These are phyloP conservation scores for Ganoderma resinaceum DNA, from an alignment of 1,284 basidiomycete species.

Conservation along the genomic window DNA sequence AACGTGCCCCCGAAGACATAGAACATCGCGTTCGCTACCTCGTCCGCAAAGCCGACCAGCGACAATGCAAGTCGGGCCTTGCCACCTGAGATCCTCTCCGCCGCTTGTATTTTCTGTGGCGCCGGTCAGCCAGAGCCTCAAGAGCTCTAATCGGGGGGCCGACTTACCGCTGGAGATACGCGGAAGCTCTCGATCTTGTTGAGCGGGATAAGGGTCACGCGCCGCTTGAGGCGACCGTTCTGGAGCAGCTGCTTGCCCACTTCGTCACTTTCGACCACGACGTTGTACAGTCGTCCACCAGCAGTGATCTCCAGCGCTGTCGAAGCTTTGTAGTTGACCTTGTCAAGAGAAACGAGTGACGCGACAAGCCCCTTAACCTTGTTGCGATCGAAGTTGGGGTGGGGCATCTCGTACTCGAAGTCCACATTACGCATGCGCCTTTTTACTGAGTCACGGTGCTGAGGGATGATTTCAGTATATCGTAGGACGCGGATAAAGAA, in stretches of 20 bases:
- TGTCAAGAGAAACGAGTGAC: constrained; percentile 79
- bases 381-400: constrained; percentile 83
- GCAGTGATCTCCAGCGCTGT: constrained; percentile 96
- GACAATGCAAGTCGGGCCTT: constrained; percentile 89
- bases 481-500: neutral
- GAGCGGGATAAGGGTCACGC: constrained; percentile 93
- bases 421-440: constrained; percentile 77
- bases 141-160: neutral
- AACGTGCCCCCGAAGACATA: constrained; percentile 96
- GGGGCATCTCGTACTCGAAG: constrained; percentile 86
- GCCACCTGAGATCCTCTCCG: constrained; percentile 79
- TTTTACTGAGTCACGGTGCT: constrained; percentile 80
- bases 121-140: neutral
- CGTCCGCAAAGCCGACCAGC: constrained; percentile 86
- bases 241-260: constrained; percentile 88
- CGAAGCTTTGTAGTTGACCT: constrained; percentile 77
- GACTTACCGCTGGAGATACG: constrained; percentile 65
- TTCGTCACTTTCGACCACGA: constrained; percentile 91
- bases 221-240: constrained; percentile 86
- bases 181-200: constrained; percentile 87
- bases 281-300: constrained; percentile 92
- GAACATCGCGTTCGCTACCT: constrained; percentile 89
- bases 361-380: constrained; percentile 97
- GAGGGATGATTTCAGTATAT: neutral
- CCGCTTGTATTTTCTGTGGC: constrained; percentile 77